Conservation (phyloP, 2,329 filamentous ascomycete species). For the Ophiostoma australiae region DNA sequence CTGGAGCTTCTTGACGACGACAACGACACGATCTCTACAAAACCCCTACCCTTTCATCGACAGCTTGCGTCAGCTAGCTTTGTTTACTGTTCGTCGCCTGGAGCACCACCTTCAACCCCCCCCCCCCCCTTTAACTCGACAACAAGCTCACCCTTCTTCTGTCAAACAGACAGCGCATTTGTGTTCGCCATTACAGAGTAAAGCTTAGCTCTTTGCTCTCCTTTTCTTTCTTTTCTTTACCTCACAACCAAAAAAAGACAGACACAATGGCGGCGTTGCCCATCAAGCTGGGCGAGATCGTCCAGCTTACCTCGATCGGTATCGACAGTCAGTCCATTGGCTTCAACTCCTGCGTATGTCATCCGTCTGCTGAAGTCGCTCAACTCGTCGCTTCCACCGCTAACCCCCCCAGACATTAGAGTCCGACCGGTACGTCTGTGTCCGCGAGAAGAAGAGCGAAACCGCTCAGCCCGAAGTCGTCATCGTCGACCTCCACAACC, state of each 20-base stretch:
- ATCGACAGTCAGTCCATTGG: conserved; percentile 54
- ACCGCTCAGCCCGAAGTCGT: conserved; percentile 85
- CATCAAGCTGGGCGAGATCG: conserved; percentile 42
- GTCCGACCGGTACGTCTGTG: conserved; percentile 93
- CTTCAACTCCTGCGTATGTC: conserved; percentile 79
- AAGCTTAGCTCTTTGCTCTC: conserved; percentile 8
- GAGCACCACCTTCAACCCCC: neutral
- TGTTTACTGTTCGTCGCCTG: conserved; percentile 15
- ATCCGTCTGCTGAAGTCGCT: too few relatives aligned
- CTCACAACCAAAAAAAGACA: conserved; percentile 14
- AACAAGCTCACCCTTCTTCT: neutral
- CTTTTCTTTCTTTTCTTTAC: conserved; percentile 14
- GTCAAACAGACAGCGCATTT: conserved; percentile 17
- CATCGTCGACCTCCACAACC: conserved; percentile 96
- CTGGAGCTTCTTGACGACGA: conserved; percentile 17
- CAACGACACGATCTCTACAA: neutral
- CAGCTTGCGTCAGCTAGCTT: conserved; percentile 8
- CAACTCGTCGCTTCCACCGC: conserved; percentile 1
- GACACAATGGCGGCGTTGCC: conserved; percentile 37
- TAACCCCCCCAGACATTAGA: conserved; percentile 71
- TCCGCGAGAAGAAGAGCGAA: conserved; percentile 88
- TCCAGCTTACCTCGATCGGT: conserved; percentile 38
- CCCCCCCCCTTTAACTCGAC: neutral
- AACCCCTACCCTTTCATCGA: neutral
- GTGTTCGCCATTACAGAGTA: conserved; percentile 7